Evolutionary conservation across 768 basidiomycete genomes (phyloP).

Genomic region (Lentinula detonsa): DNA sequence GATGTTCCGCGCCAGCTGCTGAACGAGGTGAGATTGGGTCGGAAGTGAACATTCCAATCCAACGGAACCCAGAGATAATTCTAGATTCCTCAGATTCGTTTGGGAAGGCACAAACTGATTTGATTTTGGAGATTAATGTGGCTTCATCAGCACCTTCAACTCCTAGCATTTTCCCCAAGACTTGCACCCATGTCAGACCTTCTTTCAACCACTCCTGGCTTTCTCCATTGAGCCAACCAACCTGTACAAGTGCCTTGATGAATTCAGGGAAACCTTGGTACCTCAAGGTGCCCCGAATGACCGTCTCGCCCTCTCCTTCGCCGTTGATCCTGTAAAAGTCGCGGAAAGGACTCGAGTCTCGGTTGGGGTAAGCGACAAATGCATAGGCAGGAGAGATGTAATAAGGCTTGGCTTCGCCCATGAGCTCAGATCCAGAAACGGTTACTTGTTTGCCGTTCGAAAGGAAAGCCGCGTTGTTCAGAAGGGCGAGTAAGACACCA

Average conservation of each 20-base stretch:
- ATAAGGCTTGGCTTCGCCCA: slow-evolving; percentile 89
- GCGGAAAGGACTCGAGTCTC: slow-evolving; percentile 85
- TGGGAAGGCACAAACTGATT: slow-evolving; percentile 69
- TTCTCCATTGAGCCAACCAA: slow-evolving; percentile 79
- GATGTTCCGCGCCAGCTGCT: slow-evolving; percentile 16
- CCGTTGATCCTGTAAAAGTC: slow-evolving; percentile 84
- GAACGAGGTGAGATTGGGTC: slow-evolving; percentile 56
- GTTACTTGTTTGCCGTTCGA: slow-evolving; percentile 56
- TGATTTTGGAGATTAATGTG: slow-evolving; percentile 67
- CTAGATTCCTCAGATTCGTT: slow-evolving; percentile 61
- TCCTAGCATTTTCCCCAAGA: slow-evolving; percentile 68
- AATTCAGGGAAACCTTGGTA: slow-evolving; percentile 98
- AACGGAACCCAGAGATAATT: slow-evolving; percentile 84
- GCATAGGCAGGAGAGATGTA: slow-evolving; percentile 94
- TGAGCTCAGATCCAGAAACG: slow-evolving; percentile 77
- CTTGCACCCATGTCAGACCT: slow-evolving; percentile 77
- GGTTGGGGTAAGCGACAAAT: slow-evolving; percentile 96
- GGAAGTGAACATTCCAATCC: slow-evolving; percentile 88
- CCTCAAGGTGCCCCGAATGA: slow-evolving; percentile 88
- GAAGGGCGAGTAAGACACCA: slow-evolving; percentile 90
- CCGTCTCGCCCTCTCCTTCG: slow-evolving; percentile 72
- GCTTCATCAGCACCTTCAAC: slow-evolving; percentile 70
- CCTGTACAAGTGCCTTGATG: slow-evolving; percentile 76
- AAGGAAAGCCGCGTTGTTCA: slow-evolving; percentile 84
- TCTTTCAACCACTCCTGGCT: slow-evolving; percentile 74